These are phyloP conservation scores for Endothia cerciana DNA, from an alignment of 2,329 filamentous ascomycete species.

Conservation along the genomic window DNA sequence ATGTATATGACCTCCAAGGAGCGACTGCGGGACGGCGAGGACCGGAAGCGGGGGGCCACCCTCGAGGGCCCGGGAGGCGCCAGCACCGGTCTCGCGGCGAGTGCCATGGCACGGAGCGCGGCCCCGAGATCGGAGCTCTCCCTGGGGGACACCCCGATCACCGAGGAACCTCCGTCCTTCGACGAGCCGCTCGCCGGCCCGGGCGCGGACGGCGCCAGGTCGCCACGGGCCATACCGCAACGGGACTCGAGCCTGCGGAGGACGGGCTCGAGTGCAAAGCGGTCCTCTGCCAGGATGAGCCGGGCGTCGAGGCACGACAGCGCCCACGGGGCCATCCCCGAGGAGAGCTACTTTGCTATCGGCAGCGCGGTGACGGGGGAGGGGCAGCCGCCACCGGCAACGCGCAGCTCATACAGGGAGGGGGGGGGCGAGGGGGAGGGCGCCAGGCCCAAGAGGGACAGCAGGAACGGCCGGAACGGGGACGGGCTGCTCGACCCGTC, in stretches of 20 bases:
- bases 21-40: conserved; percentile 65
- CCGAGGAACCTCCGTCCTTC: conserved; percentile 53
- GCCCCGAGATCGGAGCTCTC: conserved; percentile 50
- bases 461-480: conserved; percentile 17
- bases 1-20: conserved; percentile 78
- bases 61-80: conserved; percentile 45
- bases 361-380: conserved; percentile 8
- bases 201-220: conserved; percentile 37
- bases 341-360: conserved; percentile 42
- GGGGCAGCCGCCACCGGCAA: neutral
- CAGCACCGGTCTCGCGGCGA: conserved; percentile 40
- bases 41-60: conserved; percentile 61
- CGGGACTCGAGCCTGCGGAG: conserved; percentile 71
- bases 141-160: conserved; percentile 57
- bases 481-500: conserved; percentile 30
- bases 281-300: conserved; percentile 54
- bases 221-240: conserved; percentile 59
- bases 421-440: neutral
- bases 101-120: conserved; percentile 24
- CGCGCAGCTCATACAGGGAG: conserved; percentile 15
- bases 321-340: conserved; percentile 49
- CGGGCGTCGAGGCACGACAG: conserved; percentile 53
- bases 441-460: conserved; percentile 8
- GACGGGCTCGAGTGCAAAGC: conserved; percentile 55
- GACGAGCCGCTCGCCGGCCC: conserved; percentile 34